phyloP scores from a whole-genome alignment of 805 yeast genomes.

The Teunomyces aglyptinius region DNA sequence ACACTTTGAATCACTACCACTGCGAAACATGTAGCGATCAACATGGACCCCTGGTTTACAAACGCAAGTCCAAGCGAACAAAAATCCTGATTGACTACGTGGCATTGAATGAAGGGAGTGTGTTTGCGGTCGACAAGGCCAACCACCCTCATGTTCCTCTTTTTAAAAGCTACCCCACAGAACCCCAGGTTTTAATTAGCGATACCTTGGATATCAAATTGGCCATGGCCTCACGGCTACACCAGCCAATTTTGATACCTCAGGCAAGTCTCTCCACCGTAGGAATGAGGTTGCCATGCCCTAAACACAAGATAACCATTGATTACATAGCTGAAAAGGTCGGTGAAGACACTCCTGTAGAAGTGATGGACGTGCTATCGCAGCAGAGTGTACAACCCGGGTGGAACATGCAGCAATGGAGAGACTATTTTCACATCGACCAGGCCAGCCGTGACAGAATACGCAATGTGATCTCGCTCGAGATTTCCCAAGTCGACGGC shows the following conservation, averaged over 20 bases:
- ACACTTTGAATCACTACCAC: conserved; percentile 48
- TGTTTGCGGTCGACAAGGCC: conserved; percentile 43
- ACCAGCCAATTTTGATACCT: conserved; percentile 48
- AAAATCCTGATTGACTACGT: conserved; percentile 66
- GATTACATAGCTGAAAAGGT: conserved; percentile 53
- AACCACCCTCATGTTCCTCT: conserved; percentile 51
- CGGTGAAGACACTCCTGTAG: conserved; percentile 64
- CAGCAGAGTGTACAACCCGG: conserved; percentile 62
- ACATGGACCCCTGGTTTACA: conserved; percentile 50
- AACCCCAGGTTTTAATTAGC: conserved; percentile 27
- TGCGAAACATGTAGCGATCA: conserved; percentile 47
- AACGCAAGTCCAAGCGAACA: conserved; percentile 55
- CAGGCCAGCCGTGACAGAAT: conserved; percentile 56
- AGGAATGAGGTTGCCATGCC: conserved; percentile 55
- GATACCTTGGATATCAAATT: conserved; percentile 33
- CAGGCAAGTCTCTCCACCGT: conserved; percentile 23
- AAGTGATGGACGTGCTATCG: conserved; percentile 86
- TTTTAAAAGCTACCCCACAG: conserved; percentile 26
- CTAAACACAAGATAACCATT: conserved; percentile 44
- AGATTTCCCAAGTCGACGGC: conserved; percentile 56
- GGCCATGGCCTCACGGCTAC: conserved; percentile 31
- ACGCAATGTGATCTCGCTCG: conserved; percentile 78
- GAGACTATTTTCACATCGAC: conserved; percentile 58
- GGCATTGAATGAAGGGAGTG: conserved; percentile 75
- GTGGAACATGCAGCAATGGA: conserved; percentile 76